These are phyloP conservation scores for Epipyxis sp. DNA, from an alignment of 108 stramenopile genomes.

Conservation along the genomic window DNA sequence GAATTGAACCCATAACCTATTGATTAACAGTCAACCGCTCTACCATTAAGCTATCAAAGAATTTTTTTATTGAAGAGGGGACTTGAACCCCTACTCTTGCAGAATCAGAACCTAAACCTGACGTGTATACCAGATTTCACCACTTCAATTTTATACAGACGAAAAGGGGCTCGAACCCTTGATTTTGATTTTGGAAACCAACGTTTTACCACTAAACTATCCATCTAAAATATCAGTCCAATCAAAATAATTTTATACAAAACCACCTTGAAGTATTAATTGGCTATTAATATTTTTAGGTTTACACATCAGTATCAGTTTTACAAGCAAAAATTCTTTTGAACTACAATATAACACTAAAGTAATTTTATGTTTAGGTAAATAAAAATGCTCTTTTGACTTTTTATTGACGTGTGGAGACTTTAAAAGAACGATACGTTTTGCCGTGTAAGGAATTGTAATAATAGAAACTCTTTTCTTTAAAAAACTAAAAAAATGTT, in stretches of 20 bases:
- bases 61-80: neutral
- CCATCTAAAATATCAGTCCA: constrained; percentile 46
- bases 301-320: no score
- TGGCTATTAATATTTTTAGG: no score
- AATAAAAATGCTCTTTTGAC: constrained; percentile 34
- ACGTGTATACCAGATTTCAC: constrained; percentile 20
- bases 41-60: constrained; percentile 3
- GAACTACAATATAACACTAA: no score
- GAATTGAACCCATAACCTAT: no score
- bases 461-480: constrained; percentile 9
- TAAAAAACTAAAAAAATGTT: neutral
- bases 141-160: constrained; percentile 27
- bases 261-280: no score
- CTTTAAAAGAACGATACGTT: constrained; percentile 18
- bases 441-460: neutral
- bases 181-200: constrained; percentile 22
- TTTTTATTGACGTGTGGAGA: constrained; percentile 19
- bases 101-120: constrained; percentile 33
- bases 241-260: constrained; percentile 41
- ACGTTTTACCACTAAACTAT: constrained; percentile 30
- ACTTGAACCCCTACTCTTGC: neutral
- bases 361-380: no score
- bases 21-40: constrained; percentile 30
- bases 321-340: no score
- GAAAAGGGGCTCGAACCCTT: constrained; percentile 20